Evolutionary conservation across 2,329 filamentous ascomycete genomes (phyloP), one percentile per base, ranked within the genome.

Genomic region (Teratosphaeria gauchensis): DNA sequence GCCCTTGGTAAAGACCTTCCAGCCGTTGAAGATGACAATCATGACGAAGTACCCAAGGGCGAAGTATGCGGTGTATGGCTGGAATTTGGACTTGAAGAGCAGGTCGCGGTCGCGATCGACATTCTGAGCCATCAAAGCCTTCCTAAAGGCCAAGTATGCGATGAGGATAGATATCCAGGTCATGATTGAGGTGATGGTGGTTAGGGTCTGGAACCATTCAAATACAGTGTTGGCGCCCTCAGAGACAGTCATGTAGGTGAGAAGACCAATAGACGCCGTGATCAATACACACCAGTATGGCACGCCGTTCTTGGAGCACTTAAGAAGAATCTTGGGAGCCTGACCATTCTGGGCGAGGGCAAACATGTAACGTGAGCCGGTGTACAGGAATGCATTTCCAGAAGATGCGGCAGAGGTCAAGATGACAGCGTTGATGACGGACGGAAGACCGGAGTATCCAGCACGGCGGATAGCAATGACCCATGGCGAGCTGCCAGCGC

Each of bases 1-100:
- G 14, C 42, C 64, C 31, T 53, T 63, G 32, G 73, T 75, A 64
- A 90, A 90, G 0, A 87, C 87, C 52, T 70, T 69, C 60, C 74
- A 77, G 42, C 84, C 82, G 3, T 88, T 91, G 51, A 90, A 76
- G 4, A 92, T 74, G 60, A 90, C 85, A 42, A 87, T 71, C 30
- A 84, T 74, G 67, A 80, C 83, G 62, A 80, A 74, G 76, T 85
- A 82, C 60, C 77, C 68, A 3, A 92, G 75, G 0, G 82, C 81
- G 7, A 75, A 72, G 64, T 79, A 85, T 0, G 88, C 88, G 11
- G 79, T 81, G 62, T 75, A 80, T 4, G 78, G 78, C 63, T 80
- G 77, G 58, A 72, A 76, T 16, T 69, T 72, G 8, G 75, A 74
- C 62, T 70, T 75, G 73, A 79, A 81, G 8, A 82, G 78, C 48